Base-by-base conservation (phyloP, 169 alveolate species). In the Plasmodium berghei region DNA sequence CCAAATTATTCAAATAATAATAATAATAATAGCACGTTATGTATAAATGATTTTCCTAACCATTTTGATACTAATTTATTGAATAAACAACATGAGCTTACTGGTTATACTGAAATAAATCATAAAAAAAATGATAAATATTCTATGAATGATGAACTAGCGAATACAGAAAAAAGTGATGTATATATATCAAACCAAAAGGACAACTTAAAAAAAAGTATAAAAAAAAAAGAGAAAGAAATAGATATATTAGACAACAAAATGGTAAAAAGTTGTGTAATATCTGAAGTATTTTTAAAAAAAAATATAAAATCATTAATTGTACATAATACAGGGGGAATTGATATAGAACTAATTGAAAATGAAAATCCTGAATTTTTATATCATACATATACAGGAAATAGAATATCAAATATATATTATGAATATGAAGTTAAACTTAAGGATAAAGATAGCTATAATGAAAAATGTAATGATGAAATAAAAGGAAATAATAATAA, bases 321-420 rank as follows among this genome's bases (percentile, higher is more conserved):
- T 71, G 90, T 83, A 34, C 42, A 67, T 42, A 83, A 83, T 58
- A 83, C 90, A 28, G 90, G 90, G 0, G 90, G 90, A 2, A 67
- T 83, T 46, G 90, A 83, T 40, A 83, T 83, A 9, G 90, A 83
- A 69, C 45, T 83, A 0, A 83, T 83, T 5, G 90, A 83, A 66
- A 83, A 83, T 42, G 90, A 83, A 56, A 83, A 83, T 18, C 90
- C 90, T 5, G 80, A 67, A 62, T 83, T 83, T 28, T 52, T 83
- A 20, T 83, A 67, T 62, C 90, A 83, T 49, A 83, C 90, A 1
- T 83, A 83, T 62, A 83, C 90, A 14, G 90, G 90, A 16, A 83
- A 83, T 61, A 66, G 83, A 22, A 83, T 83, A 67, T 67, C 85
- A 2, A 83, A 83, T 40, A 67, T 83, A 34, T 83, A 83, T 67